Conservation (phyloP, 2,329 filamentous ascomycete species). For the Verticillium zaregamsianum region DNA sequence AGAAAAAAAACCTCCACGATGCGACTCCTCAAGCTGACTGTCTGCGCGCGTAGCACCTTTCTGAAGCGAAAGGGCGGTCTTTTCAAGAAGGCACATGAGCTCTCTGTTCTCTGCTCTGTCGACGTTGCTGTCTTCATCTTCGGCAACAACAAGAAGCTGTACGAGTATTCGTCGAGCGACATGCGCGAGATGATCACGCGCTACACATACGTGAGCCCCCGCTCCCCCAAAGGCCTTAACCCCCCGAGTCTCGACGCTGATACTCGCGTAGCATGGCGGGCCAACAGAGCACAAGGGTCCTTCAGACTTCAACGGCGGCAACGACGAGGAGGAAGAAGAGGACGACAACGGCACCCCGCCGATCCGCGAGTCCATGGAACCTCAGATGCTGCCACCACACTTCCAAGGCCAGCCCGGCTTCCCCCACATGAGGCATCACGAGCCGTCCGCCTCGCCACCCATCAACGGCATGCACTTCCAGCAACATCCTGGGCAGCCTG, state of each 20-base stretch:
- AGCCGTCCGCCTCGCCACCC: constrained; percentile 83
- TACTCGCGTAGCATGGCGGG: constrained; percentile 68
- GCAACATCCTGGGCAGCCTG: constrained; percentile 38
- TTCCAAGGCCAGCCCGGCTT: constrained; percentile 68
- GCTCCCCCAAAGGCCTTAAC: background rate
- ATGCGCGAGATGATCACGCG: constrained; percentile 86
- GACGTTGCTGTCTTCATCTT: constrained; percentile 99
- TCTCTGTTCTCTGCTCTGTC: constrained; percentile 95
- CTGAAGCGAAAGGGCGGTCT: constrained; percentile 97
- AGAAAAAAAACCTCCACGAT: background rate
- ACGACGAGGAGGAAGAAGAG: constrained; percentile 81
- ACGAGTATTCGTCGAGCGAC: constrained; percentile 92
- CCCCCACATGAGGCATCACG: constrained; percentile 75
- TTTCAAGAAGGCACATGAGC: constrained; percentile 99
- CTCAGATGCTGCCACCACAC: constrained; percentile 65
- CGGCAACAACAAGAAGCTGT: constrained; percentile 97
- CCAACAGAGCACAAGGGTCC: constrained; percentile 97
- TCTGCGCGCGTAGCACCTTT: constrained; percentile 67
- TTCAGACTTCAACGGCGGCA: constrained; percentile 81
- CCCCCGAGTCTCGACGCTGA: constrained; percentile 9
- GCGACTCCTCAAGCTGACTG: constrained; percentile 1
- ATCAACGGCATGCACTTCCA: constrained; percentile 74
- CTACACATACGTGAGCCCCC: constrained; percentile 78
- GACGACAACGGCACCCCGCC: constrained; percentile 71
- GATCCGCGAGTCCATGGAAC: constrained; percentile 55